phyloP scores from a whole-genome alignment of 2,329 filamentous ascomycete genomes.

The Trichoderma atrobrunneum region DNA sequence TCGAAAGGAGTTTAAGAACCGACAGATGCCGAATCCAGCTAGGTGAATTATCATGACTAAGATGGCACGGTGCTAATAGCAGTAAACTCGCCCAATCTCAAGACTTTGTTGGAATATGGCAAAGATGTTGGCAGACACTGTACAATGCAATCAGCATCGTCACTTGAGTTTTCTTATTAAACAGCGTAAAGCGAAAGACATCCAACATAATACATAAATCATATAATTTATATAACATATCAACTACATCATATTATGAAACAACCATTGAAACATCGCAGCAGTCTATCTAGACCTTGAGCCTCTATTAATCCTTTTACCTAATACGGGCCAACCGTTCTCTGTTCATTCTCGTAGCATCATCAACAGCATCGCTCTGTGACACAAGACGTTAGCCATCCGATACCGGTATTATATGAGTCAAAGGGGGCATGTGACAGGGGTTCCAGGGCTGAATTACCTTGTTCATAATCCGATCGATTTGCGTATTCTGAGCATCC shows the following conservation, averaged over 20 bases:
- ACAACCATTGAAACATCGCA: background rate
- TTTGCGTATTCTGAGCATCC: conserved; percentile 69
- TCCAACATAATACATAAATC: background rate
- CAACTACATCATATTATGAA: background rate
- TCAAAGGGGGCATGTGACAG: background rate
- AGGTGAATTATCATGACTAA: background rate
- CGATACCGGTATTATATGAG: background rate
- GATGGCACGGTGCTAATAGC: background rate
- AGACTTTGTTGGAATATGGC: background rate
- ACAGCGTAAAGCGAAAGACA: background rate
- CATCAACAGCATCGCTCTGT: conserved; percentile 79
- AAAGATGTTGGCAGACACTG: too few relatives aligned
- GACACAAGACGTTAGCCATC: conserved; percentile 29
- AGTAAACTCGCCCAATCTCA: background rate
- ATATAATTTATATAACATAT: conserved; percentile 1
- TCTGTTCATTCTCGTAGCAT: conserved; percentile 76
- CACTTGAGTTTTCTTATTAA: too few relatives aligned
- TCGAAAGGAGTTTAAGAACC: background rate
- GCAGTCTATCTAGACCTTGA: background rate
- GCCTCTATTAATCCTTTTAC: conserved; percentile 25
- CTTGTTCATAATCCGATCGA: conserved; percentile 76
- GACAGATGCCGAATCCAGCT: background rate
- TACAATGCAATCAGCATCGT: too few relatives aligned
- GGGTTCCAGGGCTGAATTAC: conserved; percentile 41
- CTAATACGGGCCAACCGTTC: conserved; percentile 64